Conservation (phyloP, 148 eudicot genomes). For the Vaccinium vitisidaea region DNA sequence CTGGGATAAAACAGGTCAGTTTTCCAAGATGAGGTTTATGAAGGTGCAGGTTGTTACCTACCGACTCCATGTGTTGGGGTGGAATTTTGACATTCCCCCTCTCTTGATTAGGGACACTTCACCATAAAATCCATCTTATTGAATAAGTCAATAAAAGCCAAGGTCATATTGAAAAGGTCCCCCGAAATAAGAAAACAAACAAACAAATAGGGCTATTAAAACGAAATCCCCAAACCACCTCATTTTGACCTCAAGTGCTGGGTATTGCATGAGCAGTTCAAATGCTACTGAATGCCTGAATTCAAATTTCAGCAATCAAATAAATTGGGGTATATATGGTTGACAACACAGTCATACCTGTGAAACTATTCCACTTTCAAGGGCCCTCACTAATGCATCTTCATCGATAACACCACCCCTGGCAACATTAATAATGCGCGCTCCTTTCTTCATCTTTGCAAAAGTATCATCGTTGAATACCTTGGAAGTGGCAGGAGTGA, state of each 20-base stretch:
- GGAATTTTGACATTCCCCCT: neutral
- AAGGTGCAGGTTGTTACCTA: neutral
- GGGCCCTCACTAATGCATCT: conserved; percentile 89
- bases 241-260: neutral
- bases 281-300: neutral
- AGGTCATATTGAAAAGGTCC: neutral
- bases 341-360: conserved; percentile 44
- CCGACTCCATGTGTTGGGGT: neutral
- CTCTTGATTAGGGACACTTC: neutral
- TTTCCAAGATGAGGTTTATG: neutral
- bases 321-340: neutral
- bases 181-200: neutral
- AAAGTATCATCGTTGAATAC: conserved; percentile 71
- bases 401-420: conserved; percentile 95
- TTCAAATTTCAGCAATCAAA: neutral
- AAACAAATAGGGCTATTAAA: neutral
- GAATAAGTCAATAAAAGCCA: neutral
- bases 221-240: neutral
- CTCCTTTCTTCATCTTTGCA: conserved; percentile 92
- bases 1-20: conserved; percentile 1
- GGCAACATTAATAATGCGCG: conserved; percentile 76
- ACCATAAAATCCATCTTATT: neutral
- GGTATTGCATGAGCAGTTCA: neutral
- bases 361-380: conserved; percentile 71
- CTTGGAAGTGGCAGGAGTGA: conserved; percentile 71